Evolutionary conservation across 78 protist genomes (phyloP).

Genomic region (Thecamonas trahens): DNA sequence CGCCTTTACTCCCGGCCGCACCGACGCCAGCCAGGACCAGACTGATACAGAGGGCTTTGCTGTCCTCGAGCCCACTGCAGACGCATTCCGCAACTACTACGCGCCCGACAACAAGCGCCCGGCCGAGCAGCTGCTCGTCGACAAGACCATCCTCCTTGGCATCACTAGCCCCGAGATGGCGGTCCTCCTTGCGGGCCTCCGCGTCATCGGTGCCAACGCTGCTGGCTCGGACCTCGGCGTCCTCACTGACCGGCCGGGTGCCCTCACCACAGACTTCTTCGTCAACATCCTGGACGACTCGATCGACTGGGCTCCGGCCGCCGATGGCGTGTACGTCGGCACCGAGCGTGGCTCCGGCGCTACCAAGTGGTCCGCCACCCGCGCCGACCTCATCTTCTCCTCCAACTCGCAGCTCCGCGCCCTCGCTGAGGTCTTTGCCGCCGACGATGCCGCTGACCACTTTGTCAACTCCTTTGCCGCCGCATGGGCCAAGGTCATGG

Average conservation of each 20-base stretch:
- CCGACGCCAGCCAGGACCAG: constrained; percentile 7
- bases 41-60: background rate
- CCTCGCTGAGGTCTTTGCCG: background rate
- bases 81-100: constrained; percentile 11
- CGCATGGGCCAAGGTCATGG: constrained; percentile 12
- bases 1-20: constrained; percentile 14
- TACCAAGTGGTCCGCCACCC: constrained; percentile 7
- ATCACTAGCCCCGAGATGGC: constrained; percentile 14
- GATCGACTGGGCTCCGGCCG: background rate
- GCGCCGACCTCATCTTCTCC: constrained; percentile 11
- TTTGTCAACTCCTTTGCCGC: constrained; percentile 5
- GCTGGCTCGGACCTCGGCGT: background rate
- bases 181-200: constrained; percentile 5
- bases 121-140: constrained; percentile 7
- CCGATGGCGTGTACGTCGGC: background rate
- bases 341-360: constrained; percentile 1
- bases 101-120: background rate
- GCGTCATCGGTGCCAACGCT: background rate
- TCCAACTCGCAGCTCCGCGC: constrained; percentile 10
- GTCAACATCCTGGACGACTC: constrained; percentile 10
- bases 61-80: constrained; percentile 6
- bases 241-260: background rate
- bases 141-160: background rate
- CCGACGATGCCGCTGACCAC: background rate
- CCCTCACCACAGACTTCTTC: constrained; percentile 15